These are phyloP conservation scores for Vicia villosa DNA, from an alignment of 306 rosid species.

Conservation along the genomic window DNA sequence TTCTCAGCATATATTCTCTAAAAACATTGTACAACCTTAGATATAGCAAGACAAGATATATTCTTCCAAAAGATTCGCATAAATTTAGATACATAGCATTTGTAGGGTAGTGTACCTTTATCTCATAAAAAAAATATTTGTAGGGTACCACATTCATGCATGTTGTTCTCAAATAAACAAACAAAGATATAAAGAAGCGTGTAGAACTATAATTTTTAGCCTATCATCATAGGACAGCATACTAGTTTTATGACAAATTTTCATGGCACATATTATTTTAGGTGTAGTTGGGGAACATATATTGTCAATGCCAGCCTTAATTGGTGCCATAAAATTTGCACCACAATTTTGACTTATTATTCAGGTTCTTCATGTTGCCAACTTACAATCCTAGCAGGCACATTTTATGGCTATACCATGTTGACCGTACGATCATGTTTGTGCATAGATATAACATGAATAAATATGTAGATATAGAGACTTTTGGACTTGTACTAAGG, in stretches of 20 bases:
- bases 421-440: background rate
- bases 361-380: slow-evolving; percentile 17
- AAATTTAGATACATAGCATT: background rate
- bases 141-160: background rate
- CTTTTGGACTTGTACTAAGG: too few relatives aligned
- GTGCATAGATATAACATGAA: too few relatives aligned
- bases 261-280: background rate
- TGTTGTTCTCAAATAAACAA: background rate
- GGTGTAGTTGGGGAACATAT: background rate
- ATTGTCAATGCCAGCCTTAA: background rate
- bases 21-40: background rate
- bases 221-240: background rate
- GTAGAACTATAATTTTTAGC: background rate
- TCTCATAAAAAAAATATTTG: background rate
- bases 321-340: background rate
- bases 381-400: background rate
- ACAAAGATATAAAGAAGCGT: background rate
- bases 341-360: background rate
- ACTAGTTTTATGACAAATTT: background rate
- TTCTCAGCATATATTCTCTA: background rate
- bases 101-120: too few relatives aligned
- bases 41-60: slow-evolving; percentile 1
- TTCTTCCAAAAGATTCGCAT: background rate
- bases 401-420: background rate
- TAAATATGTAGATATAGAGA: too few relatives aligned